A percentile compares a stretch with the other conserved stretches of the same genome.
These are phyloP conservation scores for Hansenula anomala DNA, from an alignment of 1,139 yeast genomes.

Conservation along the genomic window DNA sequence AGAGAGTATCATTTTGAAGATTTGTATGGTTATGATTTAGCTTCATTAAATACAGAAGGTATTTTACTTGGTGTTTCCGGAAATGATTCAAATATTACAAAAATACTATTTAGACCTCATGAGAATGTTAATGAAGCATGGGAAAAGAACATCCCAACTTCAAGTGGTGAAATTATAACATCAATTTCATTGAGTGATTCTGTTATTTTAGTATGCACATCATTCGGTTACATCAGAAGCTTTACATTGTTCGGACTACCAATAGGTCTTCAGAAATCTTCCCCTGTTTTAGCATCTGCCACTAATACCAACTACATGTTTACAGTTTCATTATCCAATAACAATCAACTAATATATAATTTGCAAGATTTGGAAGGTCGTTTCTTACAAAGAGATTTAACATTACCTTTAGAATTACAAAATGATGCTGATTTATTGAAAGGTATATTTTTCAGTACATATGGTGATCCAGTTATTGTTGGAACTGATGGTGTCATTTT, in stretches of 20 bases:
- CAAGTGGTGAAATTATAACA: conserved; percentile 41
- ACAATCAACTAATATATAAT: conserved; percentile 27
- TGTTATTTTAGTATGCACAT: conserved; percentile 48
- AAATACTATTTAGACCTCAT: conserved; percentile 38
- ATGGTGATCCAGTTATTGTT: conserved; percentile 83
- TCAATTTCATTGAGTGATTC: conserved; percentile 47
- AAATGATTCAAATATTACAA: conserved; percentile 23
- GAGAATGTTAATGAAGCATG: conserved; percentile 31
- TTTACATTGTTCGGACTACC: conserved; percentile 56
- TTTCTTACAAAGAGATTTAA: conserved; percentile 31
- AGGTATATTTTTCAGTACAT: conserved; percentile 76
- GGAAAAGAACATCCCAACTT: conserved; percentile 35
- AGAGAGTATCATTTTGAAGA: conserved; percentile 88
- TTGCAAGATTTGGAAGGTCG: conserved; percentile 33
- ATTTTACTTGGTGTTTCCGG: conserved; percentile 55
- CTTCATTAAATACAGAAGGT: conserved; percentile 66
- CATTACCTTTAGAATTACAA: conserved; percentile 27
- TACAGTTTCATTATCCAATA: conserved; percentile 36
- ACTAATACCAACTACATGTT: conserved; percentile 42
- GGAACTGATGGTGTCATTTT: conserved; percentile 73
- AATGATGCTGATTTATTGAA: conserved; percentile 32
- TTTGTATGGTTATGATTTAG: conserved; percentile 62
- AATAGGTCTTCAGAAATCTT: conserved; percentile 41
- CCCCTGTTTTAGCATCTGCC: conserved; percentile 54
- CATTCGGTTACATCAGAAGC: conserved; percentile 50